phyloP scores from a whole-genome alignment of 805 yeast genomes.

The Teunomyces tritomae region DNA sequence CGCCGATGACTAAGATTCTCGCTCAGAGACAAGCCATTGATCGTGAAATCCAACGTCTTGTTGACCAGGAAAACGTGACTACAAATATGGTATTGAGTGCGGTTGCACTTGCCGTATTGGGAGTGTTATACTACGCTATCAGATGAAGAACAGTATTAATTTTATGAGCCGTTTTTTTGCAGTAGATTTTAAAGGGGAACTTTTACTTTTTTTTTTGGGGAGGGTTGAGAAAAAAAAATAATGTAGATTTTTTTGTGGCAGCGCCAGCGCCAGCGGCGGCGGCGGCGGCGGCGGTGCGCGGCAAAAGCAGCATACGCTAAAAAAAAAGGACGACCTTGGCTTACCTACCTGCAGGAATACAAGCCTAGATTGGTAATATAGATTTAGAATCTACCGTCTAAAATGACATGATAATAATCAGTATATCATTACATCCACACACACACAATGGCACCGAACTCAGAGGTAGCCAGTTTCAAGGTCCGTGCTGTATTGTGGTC shows the following conservation, averaged over 20 bases:
- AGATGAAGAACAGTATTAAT: too few relatives aligned
- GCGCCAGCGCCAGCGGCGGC: too few relatives aligned
- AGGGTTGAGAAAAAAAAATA: too few relatives aligned
- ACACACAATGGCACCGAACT: neutral
- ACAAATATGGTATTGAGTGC: slow-evolving; percentile 2
- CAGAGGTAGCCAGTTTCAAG: slow-evolving; percentile 7
- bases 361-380: too few relatives aligned
- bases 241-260: too few relatives aligned
- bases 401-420: neutral
- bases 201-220: neutral
- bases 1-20: slow-evolving; percentile 8
- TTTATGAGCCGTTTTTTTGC: too few relatives aligned
- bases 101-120: neutral
- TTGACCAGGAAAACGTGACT: slow-evolving; percentile 8
- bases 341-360: too few relatives aligned
- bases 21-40: slow-evolving; percentile 10
- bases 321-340: too few relatives aligned
- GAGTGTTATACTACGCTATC: neutral
- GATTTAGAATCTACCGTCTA: neutral
- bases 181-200: too few relatives aligned
- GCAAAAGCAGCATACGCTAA: too few relatives aligned
- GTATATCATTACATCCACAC: neutral
- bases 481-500: slow-evolving; percentile 33
- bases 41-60: slow-evolving; percentile 6
- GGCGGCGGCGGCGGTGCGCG: too few relatives aligned